Base-by-base conservation (phyloP, 345 rosid species). In the Ceriops zippeliana region DNA sequence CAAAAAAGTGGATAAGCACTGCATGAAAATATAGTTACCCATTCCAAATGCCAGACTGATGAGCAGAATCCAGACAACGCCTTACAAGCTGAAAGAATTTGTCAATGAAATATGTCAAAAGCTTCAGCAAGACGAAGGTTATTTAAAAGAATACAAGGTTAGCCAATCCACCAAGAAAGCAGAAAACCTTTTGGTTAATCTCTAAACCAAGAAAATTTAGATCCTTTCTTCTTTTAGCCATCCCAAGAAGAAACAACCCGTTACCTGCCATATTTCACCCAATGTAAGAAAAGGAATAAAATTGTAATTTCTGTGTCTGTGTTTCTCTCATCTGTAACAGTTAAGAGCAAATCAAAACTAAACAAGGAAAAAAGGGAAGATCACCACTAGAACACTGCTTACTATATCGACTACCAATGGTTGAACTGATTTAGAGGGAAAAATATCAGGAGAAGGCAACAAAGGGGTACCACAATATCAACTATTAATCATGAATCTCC, bases 171-270 rank as follows among this genome's bases (percentile, higher is more conserved):
- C 58, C 28, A 58, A 21, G 62, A 63, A 72, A 66, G 52, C 46
- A 61, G 6, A 56, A 63, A 32, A 86, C 93, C 90, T 85, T 89
- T 70, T 71, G 80, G 64, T 89, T 86, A 15, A 80, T 82, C 83
- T 89, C 90, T 32, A 86, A 42, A 68, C 90, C 93, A 60, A 89
- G 93, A 81, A 85, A 86, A 75, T 89, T 89, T 24, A 83, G 71
- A 76, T 81, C 86, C 58, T 72, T 76, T 70, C 83, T 76, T 58
- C 70, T 83, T 65, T 72, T 67, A 77, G 89, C 84, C 93, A 89
- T 89, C 62, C 78, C 87, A 71, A 82, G 58, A 62, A 89, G 79
- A 75, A 86, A 89, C 63, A 83, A 38, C 58, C 90, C 90, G 70
- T 82, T 85, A 71, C 90, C 90, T 86, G 75, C 68, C 73, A 78